A percentile compares a stretch with the other conserved stretches of the same genome.
Evolutionary conservation across 345 rosid species (phyloP).

Genomic region (Eucalyptus erythrocorys): DNA sequence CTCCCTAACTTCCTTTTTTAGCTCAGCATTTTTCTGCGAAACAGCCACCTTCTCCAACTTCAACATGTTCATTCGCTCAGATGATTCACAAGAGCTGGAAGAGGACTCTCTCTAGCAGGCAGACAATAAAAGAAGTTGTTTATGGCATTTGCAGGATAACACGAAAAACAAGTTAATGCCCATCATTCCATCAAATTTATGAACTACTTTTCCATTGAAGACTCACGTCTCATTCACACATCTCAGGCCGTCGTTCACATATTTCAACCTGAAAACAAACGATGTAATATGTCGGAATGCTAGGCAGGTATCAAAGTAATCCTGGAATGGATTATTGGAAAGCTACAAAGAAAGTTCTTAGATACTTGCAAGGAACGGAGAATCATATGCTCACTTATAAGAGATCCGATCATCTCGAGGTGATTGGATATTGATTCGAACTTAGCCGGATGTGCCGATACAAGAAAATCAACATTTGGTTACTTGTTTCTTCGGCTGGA

Average conservation of each 20-base stretch:
- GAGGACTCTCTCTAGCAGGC: background rate
- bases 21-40: conserved; percentile 15
- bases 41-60: conserved; percentile 8
- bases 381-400: too few species aligned
- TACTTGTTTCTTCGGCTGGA: too few species aligned
- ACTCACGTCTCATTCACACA: background rate
- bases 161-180: background rate
- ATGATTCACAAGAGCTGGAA: conserved; percentile 8
- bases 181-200: background rate
- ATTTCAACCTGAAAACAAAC: background rate
- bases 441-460: too few species aligned
- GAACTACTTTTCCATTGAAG: background rate
- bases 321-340: too few species aligned
- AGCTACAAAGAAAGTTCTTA: background rate
- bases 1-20: conserved; percentile 17
- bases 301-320: too few species aligned
- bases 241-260: background rate
- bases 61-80: conserved; percentile 18
- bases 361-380: too few species aligned
- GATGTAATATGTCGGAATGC: background rate
- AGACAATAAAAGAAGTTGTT: too few species aligned
- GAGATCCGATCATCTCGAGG: too few species aligned
- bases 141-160: background rate
- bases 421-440: too few species aligned
- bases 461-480: too few species aligned